Evolutionary conservation across 495 filamentous ascomycete species (phyloP).

Genomic region (Annulohypoxylon stygium): DNA sequence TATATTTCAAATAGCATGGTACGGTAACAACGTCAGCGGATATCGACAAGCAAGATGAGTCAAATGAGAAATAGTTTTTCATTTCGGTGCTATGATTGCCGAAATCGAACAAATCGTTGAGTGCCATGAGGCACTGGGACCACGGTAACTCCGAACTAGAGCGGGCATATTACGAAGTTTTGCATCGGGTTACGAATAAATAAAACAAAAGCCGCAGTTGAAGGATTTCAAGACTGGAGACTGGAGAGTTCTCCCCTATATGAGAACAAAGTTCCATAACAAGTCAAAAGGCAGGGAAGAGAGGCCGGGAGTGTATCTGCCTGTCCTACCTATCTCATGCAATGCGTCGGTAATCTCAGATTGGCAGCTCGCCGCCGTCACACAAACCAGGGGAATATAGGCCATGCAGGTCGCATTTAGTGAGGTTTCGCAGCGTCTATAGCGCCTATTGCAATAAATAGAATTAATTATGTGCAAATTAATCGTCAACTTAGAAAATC

Average conservation of each 20-base stretch:
- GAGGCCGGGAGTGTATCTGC: constrained; percentile 11
- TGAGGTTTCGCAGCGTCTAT: constrained; percentile 18
- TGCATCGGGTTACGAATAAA: constrained; percentile 15
- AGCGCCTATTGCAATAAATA: constrained; percentile 34
- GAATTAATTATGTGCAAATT: neutral
- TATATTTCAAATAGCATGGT: constrained; percentile 12
- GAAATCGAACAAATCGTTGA: constrained; percentile 16
- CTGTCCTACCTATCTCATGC: neutral
- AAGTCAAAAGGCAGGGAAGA: constrained; percentile 4
- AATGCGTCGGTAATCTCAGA: constrained; percentile 39
- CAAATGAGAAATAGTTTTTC: constrained; percentile 17
- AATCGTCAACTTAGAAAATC: neutral
- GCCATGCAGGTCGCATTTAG: constrained; percentile 8
- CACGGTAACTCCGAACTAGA: constrained; percentile 18
- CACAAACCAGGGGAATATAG: constrained; percentile 21
- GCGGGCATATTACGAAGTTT: neutral
- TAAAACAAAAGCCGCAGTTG: constrained; percentile 7
- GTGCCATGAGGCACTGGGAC: constrained; percentile 6
- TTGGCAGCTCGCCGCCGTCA: constrained; percentile 29
- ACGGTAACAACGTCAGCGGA: constrained; percentile 23
- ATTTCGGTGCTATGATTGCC: constrained; percentile 29
- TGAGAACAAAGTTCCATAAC: constrained; percentile 11
- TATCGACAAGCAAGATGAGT: constrained; percentile 8
- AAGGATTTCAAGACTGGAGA: neutral
- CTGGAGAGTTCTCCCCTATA: neutral